Evolutionary conservation across 768 basidiomycete genomes (phyloP), one percentile per base, ranked within the genome.

Genomic region (Piloderma croceum): DNA sequence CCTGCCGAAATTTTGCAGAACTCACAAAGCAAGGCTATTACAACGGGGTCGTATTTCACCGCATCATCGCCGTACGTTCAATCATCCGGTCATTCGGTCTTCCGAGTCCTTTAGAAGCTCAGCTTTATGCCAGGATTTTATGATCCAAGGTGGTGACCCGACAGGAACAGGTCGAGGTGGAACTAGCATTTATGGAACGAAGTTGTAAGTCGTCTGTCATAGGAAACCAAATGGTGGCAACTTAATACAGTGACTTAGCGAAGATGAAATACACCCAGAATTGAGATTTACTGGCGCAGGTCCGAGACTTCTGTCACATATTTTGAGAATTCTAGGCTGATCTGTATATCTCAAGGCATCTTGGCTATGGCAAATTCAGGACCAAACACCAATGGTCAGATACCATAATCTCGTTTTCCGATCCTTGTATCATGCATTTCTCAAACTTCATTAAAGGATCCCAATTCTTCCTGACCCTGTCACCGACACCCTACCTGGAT

Each of bases 341-440:
- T n/a, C n/a, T n/a, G n/a, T n/a, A n/a, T n/a, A n/a, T n/a, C n/a
- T n/a, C n/a, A n/a, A n/a, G n/a, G n/a, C n/a, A 92, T 97, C 43
- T 78, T 98, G 19, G 91, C 90, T 7, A 90, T 91, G 89, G 96
- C 96, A 24, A 99, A 99, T 64, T 90, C 93, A 33, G 93, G 93
- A 9, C 87, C 87, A n/a, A 89, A 90, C 58, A 85, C 84, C 19
- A 91, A 90, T 53, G 84, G 89, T 78, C 39, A 39, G 66, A 29
- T 7, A 64, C 62, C 10, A 31, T 10, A 31, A 6, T 10, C 27
- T 34, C 40, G 22, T 22, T 27, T 35, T 31, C 25, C n/a, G 32
- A 38, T 40, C 29, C 31, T 18, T 15, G 11, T 12, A 12, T 25
- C 7, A 9, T 24, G 13, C 6, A 25, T 34, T 42, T 37, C 22